Evolutionary conservation across 2,329 filamentous ascomycete species (phyloP).

Genomic region (Anthostomella pinea): DNA sequence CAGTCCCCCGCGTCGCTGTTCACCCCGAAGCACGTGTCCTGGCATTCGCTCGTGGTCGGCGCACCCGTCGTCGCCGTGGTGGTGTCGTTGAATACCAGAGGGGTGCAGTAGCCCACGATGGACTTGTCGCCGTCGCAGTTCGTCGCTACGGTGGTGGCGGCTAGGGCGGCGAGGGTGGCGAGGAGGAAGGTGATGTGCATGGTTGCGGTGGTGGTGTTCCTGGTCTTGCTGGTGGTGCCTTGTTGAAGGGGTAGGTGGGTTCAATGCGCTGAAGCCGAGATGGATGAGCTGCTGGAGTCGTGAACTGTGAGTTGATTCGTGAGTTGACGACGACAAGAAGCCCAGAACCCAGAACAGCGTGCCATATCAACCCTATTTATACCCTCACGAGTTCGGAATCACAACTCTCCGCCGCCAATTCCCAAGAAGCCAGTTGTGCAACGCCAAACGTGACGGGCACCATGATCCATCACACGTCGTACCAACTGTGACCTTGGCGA

Average conservation of each 20-base stretch:
- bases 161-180: conserved; percentile 3
- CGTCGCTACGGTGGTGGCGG: conserved; percentile 3
- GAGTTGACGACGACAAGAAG: too few species aligned
- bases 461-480: too few species aligned
- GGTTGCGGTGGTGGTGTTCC: neutral
- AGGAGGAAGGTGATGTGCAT: conserved; percentile 1
- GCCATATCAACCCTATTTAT: too few species aligned
- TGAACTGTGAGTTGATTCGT: too few species aligned
- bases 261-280: neutral
- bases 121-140: conserved; percentile 17
- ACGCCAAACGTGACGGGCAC: too few species aligned
- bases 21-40: conserved; percentile 18
- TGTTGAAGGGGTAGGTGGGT: neutral
- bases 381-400: too few species aligned
- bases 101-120: conserved; percentile 18
- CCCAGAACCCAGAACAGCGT: too few species aligned
- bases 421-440: too few species aligned
- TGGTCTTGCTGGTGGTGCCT: neutral
- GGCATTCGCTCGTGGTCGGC: too few species aligned
- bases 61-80: conserved; percentile 4
- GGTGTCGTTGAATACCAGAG: conserved; percentile 14
- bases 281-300: too few species aligned
- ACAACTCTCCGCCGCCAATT: too few species aligned
- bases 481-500: too few species aligned
- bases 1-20: conserved; percentile 21